A percentile compares a stretch with the other conserved stretches of the same genome.
These are phyloP conservation scores for Dipteronia dyeriana DNA, from an alignment of 345 rosid species.

Conservation along the genomic window DNA sequence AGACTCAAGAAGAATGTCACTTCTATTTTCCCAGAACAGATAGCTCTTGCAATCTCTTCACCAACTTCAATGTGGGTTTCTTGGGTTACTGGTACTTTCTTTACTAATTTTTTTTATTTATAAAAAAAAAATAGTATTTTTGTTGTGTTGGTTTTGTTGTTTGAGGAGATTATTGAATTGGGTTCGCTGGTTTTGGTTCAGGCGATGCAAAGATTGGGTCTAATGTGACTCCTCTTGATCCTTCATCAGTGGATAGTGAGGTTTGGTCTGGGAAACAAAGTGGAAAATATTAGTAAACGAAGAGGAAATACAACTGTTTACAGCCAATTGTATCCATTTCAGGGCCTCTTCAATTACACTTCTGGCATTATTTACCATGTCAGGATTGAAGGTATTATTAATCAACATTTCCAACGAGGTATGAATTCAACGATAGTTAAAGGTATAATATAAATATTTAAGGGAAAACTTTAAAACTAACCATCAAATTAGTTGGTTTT, in stretches of 20 bases:
- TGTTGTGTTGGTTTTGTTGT: background rate
- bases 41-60: constrained; percentile 67
- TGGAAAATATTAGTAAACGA: constrained; percentile 42
- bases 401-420: background rate
- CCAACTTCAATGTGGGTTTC: constrained; percentile 88
- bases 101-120: background rate
- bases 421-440: no score
- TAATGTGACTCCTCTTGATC: constrained; percentile 61
- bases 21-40: constrained; percentile 63
- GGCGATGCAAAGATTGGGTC: constrained; percentile 71
- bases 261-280: constrained; percentile 69
- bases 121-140: background rate
- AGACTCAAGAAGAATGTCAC: constrained; percentile 61
- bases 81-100: constrained; percentile 76
- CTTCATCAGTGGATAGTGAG: constrained; percentile 56
- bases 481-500: no score
- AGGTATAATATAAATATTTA: no score
- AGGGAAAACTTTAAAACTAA: no score
- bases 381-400: constrained; percentile 50
- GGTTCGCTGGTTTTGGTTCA: constrained; percentile 27
- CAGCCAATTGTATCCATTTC: constrained; percentile 75
- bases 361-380: constrained; percentile 90
- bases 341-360: constrained; percentile 79
- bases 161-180: constrained; percentile 14
- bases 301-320: constrained; percentile 64